Base-by-base conservation (phyloP, 1,139 yeast species). In the Yamadazyma diospyri region DNA sequence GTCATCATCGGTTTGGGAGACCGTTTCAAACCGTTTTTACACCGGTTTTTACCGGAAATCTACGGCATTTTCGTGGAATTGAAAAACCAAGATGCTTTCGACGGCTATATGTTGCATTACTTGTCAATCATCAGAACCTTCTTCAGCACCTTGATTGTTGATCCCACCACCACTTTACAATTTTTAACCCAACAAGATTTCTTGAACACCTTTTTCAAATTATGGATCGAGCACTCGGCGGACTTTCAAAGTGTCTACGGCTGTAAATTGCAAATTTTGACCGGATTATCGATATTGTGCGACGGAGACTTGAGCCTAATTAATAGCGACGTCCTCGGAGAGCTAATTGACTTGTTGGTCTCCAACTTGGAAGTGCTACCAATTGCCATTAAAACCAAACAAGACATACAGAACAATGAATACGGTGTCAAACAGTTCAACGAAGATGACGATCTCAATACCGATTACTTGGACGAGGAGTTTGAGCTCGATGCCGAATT, bases 241-340 rank as follows among this genome's bases (percentile, higher is more conserved):
- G 68, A 65, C 41, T 69, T 72, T 56, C 71, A 65, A 42, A 72
- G 78, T 48, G 80, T 74, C 13, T 74, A 73, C 41, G 81, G 79
- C 16, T 64, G 78, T 42, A 76, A 75, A 47, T 55, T 75, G 28
- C 78, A 76, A 50, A 65, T 72, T 5, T 53, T 74, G 47, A 64
- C 76, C 1, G 49, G 62, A 21, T 48, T 64, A 35, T 42, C 67
- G 4, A 51, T 69, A 16, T 41, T 67, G 11, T 47, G 54, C 33
- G 60, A 55, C 32, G 51, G 58, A 10, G 57, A 54, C 14, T 46
- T 62, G 23, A 38, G 50, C n/a, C 41, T 51, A 16, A 55, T 61
- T 12, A 63, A 62, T 40, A 38, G 36, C 30, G 74, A 69, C 36
- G 53, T 64, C 33, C 46, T 65, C 12, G 59, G 67, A 2, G 74